Percentiles rank a stretch among this genome's conserved stretches.
phyloP scores from a whole-genome alignment of 192 early-diverging fungal species.

The Umbelopsis isabellina region DNA sequence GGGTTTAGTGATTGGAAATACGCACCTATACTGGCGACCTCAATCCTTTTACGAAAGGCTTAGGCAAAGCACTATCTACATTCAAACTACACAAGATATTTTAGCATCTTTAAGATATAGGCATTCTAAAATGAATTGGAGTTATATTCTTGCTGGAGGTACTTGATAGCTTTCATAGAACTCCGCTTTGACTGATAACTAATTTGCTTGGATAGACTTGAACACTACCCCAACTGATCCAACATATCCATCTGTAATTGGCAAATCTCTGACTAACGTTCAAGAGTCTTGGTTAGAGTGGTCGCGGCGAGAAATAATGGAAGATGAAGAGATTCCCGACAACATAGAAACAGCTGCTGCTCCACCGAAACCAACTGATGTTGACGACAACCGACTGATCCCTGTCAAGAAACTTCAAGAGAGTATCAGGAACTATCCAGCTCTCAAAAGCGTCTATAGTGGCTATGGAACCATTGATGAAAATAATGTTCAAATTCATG shows the following conservation, averaged over 20 bases:
- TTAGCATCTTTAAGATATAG: neutral
- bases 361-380: neutral
- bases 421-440: neutral
- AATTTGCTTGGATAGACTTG: constrained; percentile 12
- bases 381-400: neutral
- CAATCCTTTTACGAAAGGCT: constrained; percentile 38
- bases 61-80: constrained; percentile 32
- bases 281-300: constrained; percentile 23
- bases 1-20: constrained; percentile 39
- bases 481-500: neutral
- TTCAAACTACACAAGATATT: constrained; percentile 6
- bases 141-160: constrained; percentile 29
- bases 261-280: constrained; percentile 9
- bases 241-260: constrained; percentile 21
- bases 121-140: constrained; percentile 18
- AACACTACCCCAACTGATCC: constrained; percentile 35
- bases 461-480: constrained; percentile 13
- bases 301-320: constrained; percentile 11
- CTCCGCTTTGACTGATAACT: neutral
- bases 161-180: neutral
- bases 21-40: constrained; percentile 43
- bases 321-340: constrained; percentile 5
- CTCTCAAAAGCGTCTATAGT: constrained; percentile 33
- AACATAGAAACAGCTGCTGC: neutral
- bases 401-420: neutral